Evolutionary conservation across 2,329 filamentous ascomycete species (phyloP).

Genomic region (Aspergillus vadensis): DNA sequence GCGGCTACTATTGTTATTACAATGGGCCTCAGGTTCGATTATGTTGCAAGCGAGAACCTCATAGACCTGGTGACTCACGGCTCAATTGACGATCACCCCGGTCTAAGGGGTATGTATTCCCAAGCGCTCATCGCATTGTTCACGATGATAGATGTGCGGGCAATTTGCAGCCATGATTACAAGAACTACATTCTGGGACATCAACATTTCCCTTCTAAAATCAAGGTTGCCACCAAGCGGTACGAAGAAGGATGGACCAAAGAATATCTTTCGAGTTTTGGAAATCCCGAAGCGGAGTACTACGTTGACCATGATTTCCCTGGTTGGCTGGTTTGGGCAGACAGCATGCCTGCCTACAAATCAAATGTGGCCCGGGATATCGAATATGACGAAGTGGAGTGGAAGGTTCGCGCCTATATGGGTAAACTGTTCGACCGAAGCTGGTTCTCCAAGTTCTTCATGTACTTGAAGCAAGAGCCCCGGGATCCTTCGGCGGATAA

Average conservation of each 20-base stretch:
- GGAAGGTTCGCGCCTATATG: conserved; percentile 72
- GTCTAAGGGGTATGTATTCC: conserved; percentile 76
- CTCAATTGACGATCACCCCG: conserved; percentile 86
- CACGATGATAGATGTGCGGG: conserved; percentile 82
- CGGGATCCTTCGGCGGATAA: conserved; percentile 78
- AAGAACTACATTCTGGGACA: conserved; percentile 81
- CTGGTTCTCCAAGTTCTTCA: conserved; percentile 87
- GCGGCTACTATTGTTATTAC: conserved; percentile 90
- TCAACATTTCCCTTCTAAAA: conserved; percentile 74
- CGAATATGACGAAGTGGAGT: conserved; percentile 81
- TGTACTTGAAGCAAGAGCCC: conserved; percentile 94
- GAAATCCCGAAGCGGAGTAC: conserved; percentile 75
- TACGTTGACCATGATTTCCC: conserved; percentile 90
- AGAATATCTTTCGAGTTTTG: conserved; percentile 76
- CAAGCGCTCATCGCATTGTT: conserved; percentile 79
- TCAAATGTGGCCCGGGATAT: conserved; percentile 67
- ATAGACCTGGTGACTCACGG: conserved; percentile 80
- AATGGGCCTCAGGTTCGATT: conserved; percentile 87
- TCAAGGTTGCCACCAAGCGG: conserved; percentile 71
- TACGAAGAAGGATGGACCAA: conserved; percentile 78
- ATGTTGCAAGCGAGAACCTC: conserved; percentile 77
- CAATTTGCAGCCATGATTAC: conserved; percentile 82
- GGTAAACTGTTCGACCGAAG: conserved; percentile 75
- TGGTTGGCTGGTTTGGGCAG: conserved; percentile 95
- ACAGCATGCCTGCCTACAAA: conserved; percentile 77